These are phyloP conservation scores for Furcasterigmium sp. DNA, from an alignment of 2,329 filamentous ascomycete genomes.

Conservation along the genomic window DNA sequence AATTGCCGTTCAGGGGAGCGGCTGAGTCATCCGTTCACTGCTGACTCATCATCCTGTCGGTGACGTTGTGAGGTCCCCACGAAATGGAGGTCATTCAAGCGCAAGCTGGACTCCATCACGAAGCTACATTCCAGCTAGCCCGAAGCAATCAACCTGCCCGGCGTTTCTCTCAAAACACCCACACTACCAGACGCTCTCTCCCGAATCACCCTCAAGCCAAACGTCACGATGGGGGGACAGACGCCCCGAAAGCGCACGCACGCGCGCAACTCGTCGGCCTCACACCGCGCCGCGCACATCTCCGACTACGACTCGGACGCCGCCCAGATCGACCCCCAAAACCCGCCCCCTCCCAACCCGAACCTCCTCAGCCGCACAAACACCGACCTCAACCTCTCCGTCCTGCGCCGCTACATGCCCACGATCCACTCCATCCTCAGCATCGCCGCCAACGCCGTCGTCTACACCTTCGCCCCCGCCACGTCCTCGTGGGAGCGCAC, in stretches of 20 bases:
- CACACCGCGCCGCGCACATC: constrained; percentile 28
- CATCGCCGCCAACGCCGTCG: constrained; percentile 78
- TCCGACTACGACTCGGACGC: constrained; percentile 66
- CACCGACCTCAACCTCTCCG: constrained; percentile 80
- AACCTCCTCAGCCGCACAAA: constrained; percentile 63
- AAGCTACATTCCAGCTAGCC: too few species aligned
- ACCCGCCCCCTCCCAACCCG: constrained; percentile 33
- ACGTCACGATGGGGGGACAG: too few species aligned
- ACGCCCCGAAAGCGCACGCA: constrained; percentile 34
- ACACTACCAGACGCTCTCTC: too few species aligned
- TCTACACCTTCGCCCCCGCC: constrained; percentile 71
- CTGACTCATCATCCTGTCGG: too few species aligned
- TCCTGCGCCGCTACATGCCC: constrained; percentile 77
- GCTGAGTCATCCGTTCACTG: too few species aligned
- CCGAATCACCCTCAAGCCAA: too few species aligned
- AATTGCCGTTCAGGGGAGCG: too few species aligned
- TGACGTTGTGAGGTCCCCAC: too few species aligned
- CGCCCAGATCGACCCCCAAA: constrained; percentile 31
- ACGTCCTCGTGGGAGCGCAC: constrained; percentile 76
- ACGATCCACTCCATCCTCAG: constrained; percentile 68
- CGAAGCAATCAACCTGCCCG: too few species aligned
- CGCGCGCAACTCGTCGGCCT: constrained; percentile 34
- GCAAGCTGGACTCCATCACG: too few species aligned
- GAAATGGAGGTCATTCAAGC: too few species aligned
- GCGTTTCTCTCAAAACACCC: too few species aligned